A percentile compares a stretch with the other conserved stretches of the same genome.
These are phyloP conservation scores for Pythium utonaiense DNA, from an alignment of 352 stramenopile species.

Conservation along the genomic window DNA sequence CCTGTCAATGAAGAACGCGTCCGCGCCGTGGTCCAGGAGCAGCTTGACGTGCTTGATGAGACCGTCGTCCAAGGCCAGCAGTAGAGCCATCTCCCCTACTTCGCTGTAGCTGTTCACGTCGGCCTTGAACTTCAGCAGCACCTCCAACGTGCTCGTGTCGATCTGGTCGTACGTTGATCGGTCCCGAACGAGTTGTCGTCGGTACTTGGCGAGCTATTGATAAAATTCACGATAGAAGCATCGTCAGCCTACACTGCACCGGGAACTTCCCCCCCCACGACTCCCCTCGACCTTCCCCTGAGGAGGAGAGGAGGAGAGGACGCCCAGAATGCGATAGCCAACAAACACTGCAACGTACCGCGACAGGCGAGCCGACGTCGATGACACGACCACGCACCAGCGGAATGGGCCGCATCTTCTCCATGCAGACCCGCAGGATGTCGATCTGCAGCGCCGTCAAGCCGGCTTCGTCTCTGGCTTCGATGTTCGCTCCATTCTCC, in stretches of 20 bases:
- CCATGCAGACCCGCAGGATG: constrained; percentile 37
- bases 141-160: constrained; percentile 38
- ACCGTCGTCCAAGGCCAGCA: constrained; percentile 34
- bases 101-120: constrained; percentile 30
- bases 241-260: no score
- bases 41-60: constrained; percentile 47
- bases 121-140: constrained; percentile 32
- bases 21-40: constrained; percentile 32
- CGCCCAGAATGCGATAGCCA: no score
- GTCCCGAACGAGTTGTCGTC: constrained; percentile 27
- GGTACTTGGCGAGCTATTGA: constrained; percentile 35
- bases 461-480: constrained; percentile 31
- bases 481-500: constrained; percentile 28
- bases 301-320: no score
- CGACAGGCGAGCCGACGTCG: constrained; percentile 33
- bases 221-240: no score
- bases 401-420: constrained; percentile 40
- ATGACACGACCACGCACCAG: constrained; percentile 34
- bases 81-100: constrained; percentile 35
- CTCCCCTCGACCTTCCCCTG: no score
- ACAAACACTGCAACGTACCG: no score
- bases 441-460: constrained; percentile 48
- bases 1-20: constrained; percentile 24
- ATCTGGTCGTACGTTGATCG: constrained; percentile 38
- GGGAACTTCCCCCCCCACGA: no score